Conservation (phyloP, 192 early-diverging fungal species). For the Coemansia sp. region DNA sequence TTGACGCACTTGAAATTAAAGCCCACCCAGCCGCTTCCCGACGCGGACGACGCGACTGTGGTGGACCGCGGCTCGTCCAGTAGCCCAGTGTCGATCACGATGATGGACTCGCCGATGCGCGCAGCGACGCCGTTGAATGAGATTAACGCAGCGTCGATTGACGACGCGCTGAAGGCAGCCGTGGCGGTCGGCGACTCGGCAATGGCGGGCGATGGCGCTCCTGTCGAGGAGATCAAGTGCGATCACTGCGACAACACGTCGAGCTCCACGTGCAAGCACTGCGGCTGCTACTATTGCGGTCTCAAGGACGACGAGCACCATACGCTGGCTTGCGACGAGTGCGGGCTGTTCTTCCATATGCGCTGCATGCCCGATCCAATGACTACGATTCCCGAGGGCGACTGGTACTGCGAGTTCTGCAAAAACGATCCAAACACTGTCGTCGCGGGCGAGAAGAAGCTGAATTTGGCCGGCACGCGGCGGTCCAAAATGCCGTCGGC, state of each 20-base stretch:
- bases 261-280: slow-evolving; percentile 37
- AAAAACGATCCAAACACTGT: slow-evolving; percentile 48
- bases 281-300: slow-evolving; percentile 56
- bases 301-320: slow-evolving; percentile 56
- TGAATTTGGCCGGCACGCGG: slow-evolving; percentile 42
- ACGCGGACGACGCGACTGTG: not conserved
- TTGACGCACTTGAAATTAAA: slow-evolving; percentile 14
- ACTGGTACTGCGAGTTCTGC: slow-evolving; percentile 56
- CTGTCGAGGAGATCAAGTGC: slow-evolving; percentile 46
- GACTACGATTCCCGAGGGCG: slow-evolving; percentile 37
- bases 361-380: slow-evolving; percentile 50
- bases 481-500: slow-evolving; percentile 56
- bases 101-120: not conserved
- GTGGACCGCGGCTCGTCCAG: not conserved
- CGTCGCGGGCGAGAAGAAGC: slow-evolving; percentile 43
- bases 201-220: not conserved
- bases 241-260: slow-evolving; percentile 30
- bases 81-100: not conserved
- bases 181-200: not conserved
- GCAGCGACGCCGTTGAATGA: not conserved
- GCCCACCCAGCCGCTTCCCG: not conserved
- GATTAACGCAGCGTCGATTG: not conserved
- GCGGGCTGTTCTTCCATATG: slow-evolving; percentile 57
- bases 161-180: not conserved
- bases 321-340: slow-evolving; percentile 62